Evolutionary conservation across 192 early-diverging fungal genomes (phyloP), one percentile per base, ranked within the genome.

Genomic region (Coemansia sp.): DNA sequence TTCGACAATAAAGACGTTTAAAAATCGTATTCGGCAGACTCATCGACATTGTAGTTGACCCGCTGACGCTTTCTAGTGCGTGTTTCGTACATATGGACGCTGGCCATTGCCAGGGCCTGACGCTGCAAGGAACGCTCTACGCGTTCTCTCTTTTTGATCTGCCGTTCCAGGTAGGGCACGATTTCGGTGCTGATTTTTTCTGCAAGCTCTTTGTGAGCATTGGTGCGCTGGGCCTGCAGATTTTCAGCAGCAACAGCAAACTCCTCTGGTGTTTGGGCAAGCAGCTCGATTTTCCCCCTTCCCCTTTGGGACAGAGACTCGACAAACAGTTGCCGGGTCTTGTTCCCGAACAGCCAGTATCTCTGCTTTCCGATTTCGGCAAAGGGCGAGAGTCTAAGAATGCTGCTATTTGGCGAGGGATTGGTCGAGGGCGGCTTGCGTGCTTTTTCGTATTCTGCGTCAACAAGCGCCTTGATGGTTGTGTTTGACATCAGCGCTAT

Each of bases 11-110:
- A 45, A 22, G 28, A 20, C 30, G 4, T 18, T 52, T 28, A 64
- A 64, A 70, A 70, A 18, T 66, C 70, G 33, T 38, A 30, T 33
- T 29, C 59, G 3, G 59, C 61, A 17, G 7, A 18, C 2, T 71
- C 69, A 28, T 81, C 78, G 32, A 59, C 61, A 30, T 60, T 68
- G 45, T 82, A 82, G 32, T 82, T 82, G 48, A 82, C 71, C 29
- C 65, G 70, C 68, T 82, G 73, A 52, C 79, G 79, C 67, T 76
- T 82, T 42, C 79, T 54, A 16, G 79, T 82, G 58, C 79, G 74
- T 32, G 79, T 82, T 40, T 82, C 79, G 56, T 76, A 76, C 25
- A 82, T 59, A 48, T 82, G 73, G 32, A 82, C 73, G 40, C 71
- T 76, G 49, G 79, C 79, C 20, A 64, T 25, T 2, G 71, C 70